A percentile compares a stretch with the other conserved stretches of the same genome.
Conservation (phyloP, 768 basidiomycete genomes). For the Tricholoma sp. region DNA sequence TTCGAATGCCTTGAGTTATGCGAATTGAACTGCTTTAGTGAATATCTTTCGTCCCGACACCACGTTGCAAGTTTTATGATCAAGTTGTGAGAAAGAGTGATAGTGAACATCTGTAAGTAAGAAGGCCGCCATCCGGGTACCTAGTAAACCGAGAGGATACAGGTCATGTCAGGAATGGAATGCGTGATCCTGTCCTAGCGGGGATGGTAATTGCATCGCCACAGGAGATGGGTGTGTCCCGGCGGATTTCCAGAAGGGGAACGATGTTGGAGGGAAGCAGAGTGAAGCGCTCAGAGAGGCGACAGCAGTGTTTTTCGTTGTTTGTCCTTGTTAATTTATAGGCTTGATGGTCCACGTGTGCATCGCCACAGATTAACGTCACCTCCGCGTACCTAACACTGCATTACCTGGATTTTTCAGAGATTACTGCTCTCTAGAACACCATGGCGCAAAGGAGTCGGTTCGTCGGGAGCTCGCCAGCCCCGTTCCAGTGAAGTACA, state of each 20-base stretch:
- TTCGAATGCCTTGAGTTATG: not conserved
- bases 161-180: not conserved
- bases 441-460: conserved; percentile 19
- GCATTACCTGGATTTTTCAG: conserved; percentile 20
- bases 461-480: conserved; percentile 20
- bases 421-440: conserved; percentile 12
- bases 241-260: conserved; percentile 22
- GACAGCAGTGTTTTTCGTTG: conserved; percentile 15
- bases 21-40: not conserved
- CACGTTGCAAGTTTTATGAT: not conserved
- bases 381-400: conserved; percentile 25
- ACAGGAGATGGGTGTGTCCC: conserved; percentile 21
- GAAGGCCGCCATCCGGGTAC: conserved; percentile 5
- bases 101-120: not conserved
- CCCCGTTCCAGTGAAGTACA: conserved; percentile 19
- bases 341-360: conserved; percentile 15
- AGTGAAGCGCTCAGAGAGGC: conserved; percentile 12
- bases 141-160: not conserved
- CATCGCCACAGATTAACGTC: conserved; percentile 22
- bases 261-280: conserved; percentile 8
- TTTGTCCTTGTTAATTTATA: conserved; percentile 13
- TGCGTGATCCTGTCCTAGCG: conserved; percentile 5
- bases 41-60: not conserved
- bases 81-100: not conserved
- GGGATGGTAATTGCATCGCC: conserved; percentile 23